These are phyloP conservation scores for Phytophthora hibernalis DNA, from an alignment of 352 stramenopile species.

Conservation along the genomic window DNA sequence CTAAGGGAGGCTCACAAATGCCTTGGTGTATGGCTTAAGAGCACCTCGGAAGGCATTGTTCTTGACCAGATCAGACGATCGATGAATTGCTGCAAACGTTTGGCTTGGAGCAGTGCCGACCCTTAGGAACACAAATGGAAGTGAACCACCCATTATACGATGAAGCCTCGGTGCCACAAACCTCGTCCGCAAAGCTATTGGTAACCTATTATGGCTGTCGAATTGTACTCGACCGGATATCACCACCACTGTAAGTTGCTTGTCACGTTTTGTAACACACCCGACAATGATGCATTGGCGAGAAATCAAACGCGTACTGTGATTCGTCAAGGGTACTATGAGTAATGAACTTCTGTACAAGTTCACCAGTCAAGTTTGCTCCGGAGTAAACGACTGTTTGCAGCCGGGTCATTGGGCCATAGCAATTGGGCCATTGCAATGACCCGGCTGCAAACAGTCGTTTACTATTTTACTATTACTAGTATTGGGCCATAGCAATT, in stretches of 20 bases:
- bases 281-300: conserved; percentile 1
- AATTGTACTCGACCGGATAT: conserved; percentile 7
- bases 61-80: neutral
- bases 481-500: too few species aligned
- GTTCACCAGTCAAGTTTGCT: neutral
- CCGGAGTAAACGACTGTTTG: neutral
- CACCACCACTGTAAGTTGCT: neutral
- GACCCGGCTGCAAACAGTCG: neutral
- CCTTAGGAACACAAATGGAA: neutral
- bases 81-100: neutral
- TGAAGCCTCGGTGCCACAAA: neutral
- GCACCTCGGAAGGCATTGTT: neutral
- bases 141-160: neutral
- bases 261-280: neutral
- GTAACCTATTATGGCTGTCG: neutral
- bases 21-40: neutral
- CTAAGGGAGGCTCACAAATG: neutral
- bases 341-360: neutral
- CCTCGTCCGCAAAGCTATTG: conserved; percentile 1
- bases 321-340: neutral
- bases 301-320: neutral
- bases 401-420: too few species aligned
- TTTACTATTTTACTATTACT: too few species aligned
- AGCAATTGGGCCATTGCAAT: too few species aligned
- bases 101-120: neutral